Percentiles rank a stretch among this genome's conserved stretches.
phyloP scores from a whole-genome alignment of 2,329 filamentous ascomycete genomes.

The Ophiosphaerella korrae region DNA sequence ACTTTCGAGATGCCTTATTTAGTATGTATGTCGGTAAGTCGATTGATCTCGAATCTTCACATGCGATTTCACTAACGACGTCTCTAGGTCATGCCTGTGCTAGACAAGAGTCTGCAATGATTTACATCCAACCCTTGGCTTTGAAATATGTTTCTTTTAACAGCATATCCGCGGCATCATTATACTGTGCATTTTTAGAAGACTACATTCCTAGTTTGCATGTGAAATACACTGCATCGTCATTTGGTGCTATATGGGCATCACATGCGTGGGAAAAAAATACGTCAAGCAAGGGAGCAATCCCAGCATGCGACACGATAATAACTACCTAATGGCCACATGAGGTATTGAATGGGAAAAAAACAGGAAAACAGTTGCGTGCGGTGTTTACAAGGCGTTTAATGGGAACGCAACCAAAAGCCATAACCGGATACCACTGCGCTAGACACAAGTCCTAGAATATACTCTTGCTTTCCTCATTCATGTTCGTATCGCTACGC shows the following conservation, averaged over 20 bases:
- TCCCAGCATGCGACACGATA: no score
- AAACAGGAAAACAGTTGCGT: no score
- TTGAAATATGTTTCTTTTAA: neutral
- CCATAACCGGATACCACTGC: neutral
- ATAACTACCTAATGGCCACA: no score
- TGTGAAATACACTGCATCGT: no score
- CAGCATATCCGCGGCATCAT: constrained; percentile 1
- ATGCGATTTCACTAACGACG: neutral
- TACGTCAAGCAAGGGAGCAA: no score
- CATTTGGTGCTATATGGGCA: no score
- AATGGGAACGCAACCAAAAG: neutral
- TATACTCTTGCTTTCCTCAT: no score
- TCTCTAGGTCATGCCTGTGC: constrained; percentile 13
- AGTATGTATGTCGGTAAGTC: constrained; percentile 95
- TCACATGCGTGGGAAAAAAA: no score
- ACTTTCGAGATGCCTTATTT: constrained; percentile 98
- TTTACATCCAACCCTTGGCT: neutral
- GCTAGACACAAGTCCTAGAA: no score
- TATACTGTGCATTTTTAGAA: no score
- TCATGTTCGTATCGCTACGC: constrained; percentile 5
- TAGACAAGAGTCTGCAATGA: constrained; percentile 31
- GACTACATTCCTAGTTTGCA: no score
- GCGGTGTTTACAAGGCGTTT: neutral
- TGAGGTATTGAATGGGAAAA: no score
- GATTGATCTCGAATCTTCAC: neutral